These are phyloP conservation scores for Takakia lepidozioides DNA, from an alignment of 225 moss, liverwort and hornwort genomes.

Conservation along the genomic window DNA sequence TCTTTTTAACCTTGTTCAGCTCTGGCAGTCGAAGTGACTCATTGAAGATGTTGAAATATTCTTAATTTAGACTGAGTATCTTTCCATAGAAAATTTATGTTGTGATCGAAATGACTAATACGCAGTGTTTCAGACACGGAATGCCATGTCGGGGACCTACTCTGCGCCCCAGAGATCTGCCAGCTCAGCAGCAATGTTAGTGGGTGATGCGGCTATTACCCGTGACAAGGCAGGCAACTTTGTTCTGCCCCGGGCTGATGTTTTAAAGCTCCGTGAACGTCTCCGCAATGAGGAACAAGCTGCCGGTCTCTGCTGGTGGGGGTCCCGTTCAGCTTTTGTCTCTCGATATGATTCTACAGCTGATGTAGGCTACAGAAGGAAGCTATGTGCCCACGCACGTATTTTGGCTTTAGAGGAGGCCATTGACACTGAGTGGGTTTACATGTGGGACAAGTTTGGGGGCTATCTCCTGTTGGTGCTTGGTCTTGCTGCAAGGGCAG, in stretches of 20 bases:
- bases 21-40: no score
- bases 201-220: constrained; percentile 87
- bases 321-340: constrained; percentile 40
- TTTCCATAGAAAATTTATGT: no score
- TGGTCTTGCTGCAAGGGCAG: constrained; percentile 94
- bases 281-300: constrained; percentile 97
- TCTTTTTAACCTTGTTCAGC: no score
- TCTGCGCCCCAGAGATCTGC: constrained; percentile 98
- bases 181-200: constrained; percentile 95
- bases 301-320: constrained; percentile 85
- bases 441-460: constrained; percentile 99
- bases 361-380: constrained; percentile 85
- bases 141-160: constrained; percentile 97
- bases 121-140: constrained; percentile 93
- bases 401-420: constrained; percentile 96
- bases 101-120: no score
- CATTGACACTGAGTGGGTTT: constrained; percentile 99
- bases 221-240: constrained; percentile 99
- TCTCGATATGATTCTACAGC: constrained; percentile 65
- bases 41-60: no score
- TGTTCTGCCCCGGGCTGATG: constrained; percentile 96
- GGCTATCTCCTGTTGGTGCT: constrained; percentile 95
- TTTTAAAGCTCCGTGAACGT: constrained; percentile 85
- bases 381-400: constrained; percentile 91
- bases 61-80: no score